Conservation (phyloP, 2,329 filamentous ascomycete species). For the Colletotrichum navitas region DNA sequence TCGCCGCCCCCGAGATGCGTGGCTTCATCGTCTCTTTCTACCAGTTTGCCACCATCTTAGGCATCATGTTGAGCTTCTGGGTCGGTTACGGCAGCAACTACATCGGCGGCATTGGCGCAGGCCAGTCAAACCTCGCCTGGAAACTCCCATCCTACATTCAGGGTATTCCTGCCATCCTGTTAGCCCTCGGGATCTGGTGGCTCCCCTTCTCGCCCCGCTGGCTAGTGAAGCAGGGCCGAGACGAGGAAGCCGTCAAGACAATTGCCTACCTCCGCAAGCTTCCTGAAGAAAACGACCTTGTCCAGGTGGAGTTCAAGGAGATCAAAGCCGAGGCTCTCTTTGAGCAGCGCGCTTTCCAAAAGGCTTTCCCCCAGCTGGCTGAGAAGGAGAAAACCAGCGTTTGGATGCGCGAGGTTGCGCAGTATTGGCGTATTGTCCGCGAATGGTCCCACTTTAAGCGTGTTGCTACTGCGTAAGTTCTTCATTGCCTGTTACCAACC, state of each 20-base stretch:
- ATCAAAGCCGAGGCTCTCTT: slow-evolving; percentile 61
- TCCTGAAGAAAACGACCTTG: slow-evolving; percentile 69
- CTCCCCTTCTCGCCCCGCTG: slow-evolving; percentile 56
- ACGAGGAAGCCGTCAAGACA: slow-evolving; percentile 54
- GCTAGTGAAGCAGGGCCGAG: slow-evolving; percentile 53
- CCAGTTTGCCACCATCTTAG: slow-evolving; percentile 71
- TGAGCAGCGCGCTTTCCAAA: slow-evolving; percentile 56
- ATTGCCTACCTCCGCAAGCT: slow-evolving; percentile 74
- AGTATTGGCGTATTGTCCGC: slow-evolving; percentile 62
- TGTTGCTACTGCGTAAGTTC: slow-evolving; percentile 46
- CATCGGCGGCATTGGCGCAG: slow-evolving; percentile 60
- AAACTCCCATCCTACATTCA: slow-evolving; percentile 61
- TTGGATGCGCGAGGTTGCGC: slow-evolving; percentile 59
- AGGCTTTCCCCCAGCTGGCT: slow-evolving; percentile 59
- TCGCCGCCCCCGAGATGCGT: slow-evolving; percentile 73
- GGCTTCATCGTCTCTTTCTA: slow-evolving; percentile 75
- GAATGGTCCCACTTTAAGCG: slow-evolving; percentile 64
- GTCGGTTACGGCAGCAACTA: slow-evolving; percentile 60
- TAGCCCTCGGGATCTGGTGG: slow-evolving; percentile 54
- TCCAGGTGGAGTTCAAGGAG: slow-evolving; percentile 59
- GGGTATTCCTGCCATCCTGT: slow-evolving; percentile 53
- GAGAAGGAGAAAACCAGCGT: slow-evolving; percentile 56
- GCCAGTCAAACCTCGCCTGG: slow-evolving; percentile 58
- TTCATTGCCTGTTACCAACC: not conserved
- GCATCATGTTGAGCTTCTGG: slow-evolving; percentile 66